phyloP scores from a whole-genome alignment of 305 asterid genomes.

The Fraxinus dipetala region DNA sequence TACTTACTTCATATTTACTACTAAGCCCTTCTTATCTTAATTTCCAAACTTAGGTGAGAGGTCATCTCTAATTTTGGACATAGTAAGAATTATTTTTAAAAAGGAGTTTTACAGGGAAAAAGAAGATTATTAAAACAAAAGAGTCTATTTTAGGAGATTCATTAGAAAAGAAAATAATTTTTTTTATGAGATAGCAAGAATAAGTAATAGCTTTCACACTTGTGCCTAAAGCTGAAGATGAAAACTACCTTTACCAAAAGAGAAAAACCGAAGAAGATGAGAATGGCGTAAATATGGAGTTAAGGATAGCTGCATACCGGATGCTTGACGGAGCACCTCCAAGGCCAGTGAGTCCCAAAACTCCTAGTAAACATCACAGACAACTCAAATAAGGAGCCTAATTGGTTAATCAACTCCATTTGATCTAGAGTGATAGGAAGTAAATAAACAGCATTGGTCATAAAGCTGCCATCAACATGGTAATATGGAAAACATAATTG shows the following conservation, averaged over 20 bases:
- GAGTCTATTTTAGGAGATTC: background rate
- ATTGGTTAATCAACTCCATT: background rate
- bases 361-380: conserved; percentile 39
- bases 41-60: background rate
- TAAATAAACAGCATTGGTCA: conserved; percentile 16
- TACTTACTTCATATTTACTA: background rate
- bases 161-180: background rate
- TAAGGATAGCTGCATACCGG: conserved; percentile 48
- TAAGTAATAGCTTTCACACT: background rate
- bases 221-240: background rate
- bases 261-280: background rate
- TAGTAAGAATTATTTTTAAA: background rate
- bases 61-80: background rate
- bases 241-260: conserved; percentile 3
- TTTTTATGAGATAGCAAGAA: background rate
- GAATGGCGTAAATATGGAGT: background rate
- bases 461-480: background rate
- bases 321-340: conserved; percentile 77
- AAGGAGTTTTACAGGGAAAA: background rate
- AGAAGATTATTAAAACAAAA: background rate
- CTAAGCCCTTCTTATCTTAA: background rate
- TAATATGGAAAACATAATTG: background rate
- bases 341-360: conserved; percentile 85
- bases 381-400: background rate
- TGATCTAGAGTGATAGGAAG: background rate